Evolutionary conservation across 805 yeast species (phyloP).

Genomic region (Grigorovia humatica): DNA sequence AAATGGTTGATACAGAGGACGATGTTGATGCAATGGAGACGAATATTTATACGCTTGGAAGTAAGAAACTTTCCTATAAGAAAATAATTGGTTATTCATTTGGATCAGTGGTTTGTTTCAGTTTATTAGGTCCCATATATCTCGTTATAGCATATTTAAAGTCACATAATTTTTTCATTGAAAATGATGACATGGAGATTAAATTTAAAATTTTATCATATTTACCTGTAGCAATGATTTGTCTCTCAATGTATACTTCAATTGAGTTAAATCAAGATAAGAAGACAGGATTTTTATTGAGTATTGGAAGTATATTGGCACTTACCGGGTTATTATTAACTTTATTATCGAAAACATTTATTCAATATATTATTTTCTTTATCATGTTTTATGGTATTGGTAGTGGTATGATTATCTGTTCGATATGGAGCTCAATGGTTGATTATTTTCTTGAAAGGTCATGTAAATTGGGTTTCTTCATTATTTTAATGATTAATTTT

Average conservation of each 20-base stretch:
- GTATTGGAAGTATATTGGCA: not conserved
- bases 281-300: not conserved
- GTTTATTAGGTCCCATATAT: not conserved
- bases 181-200: not conserved
- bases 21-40: not conserved
- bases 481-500: too few relatives aligned
- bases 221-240: not conserved
- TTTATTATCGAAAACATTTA: not conserved
- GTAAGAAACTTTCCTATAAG: not conserved
- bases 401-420: not conserved
- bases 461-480: not conserved
- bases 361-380: not conserved
- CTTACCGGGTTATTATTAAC: not conserved
- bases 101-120: not conserved
- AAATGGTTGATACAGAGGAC: too few relatives aligned
- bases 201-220: not conserved
- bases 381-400: not conserved
- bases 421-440: not conserved
- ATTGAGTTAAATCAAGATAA: not conserved
- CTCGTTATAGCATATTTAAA: not conserved
- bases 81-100: not conserved
- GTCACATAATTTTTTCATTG: not conserved
- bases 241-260: not conserved
- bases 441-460: not conserved
- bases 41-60: not conserved